phyloP scores from a whole-genome alignment of 179 eudicot genomes.

The Kewa caespitosa region DNA sequence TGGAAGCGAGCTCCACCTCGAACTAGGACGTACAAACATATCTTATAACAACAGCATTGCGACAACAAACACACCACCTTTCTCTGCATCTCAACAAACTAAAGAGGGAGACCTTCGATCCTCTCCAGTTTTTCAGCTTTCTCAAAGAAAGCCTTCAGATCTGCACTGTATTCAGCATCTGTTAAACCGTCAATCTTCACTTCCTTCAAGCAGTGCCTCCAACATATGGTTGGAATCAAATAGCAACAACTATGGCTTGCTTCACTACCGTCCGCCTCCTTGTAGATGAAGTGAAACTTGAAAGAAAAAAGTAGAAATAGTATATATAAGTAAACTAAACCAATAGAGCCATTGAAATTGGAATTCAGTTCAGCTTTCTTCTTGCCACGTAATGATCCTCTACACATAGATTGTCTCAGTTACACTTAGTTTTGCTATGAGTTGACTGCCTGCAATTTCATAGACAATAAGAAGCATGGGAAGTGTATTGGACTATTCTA shows the following conservation, averaged over 20 bases:
- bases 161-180: neutral
- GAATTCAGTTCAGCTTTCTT: neutral
- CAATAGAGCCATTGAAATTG: neutral
- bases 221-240: neutral
- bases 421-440: too few species aligned
- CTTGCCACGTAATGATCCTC: too few species aligned
- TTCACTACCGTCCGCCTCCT: neutral
- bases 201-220: constrained; percentile 9
- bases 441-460: too few species aligned
- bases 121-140: neutral
- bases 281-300: constrained; percentile 6
- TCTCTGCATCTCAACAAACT: neutral
- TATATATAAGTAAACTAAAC: too few species aligned
- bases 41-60: neutral
- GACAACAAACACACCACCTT: neutral
- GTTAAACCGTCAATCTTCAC: neutral
- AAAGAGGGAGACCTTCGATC: neutral
- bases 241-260: neutral
- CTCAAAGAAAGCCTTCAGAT: neutral
- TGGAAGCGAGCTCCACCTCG: too few species aligned
- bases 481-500: too few species aligned
- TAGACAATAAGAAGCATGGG: too few species aligned
- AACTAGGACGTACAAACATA: too few species aligned
- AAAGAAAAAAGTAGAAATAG: neutral
- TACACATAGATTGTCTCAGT: too few species aligned